Evolutionary conservation across 2,329 filamentous ascomycete genomes (phyloP).

Genomic region (Cordyceps tenuipes): DNA sequence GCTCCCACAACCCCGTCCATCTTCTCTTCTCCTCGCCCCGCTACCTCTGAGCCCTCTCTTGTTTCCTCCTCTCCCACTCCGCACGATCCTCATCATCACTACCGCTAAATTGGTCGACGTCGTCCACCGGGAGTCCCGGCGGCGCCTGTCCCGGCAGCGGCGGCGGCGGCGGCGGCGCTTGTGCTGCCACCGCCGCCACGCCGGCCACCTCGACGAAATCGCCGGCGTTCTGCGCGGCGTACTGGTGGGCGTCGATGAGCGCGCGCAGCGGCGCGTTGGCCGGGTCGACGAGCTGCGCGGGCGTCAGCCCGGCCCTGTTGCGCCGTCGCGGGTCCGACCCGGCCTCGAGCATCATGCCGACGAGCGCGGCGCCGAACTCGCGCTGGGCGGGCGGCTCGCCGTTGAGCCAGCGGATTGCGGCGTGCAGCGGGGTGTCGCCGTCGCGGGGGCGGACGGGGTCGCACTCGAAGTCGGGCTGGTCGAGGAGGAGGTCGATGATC

Average conservation of each 20-base stretch:
- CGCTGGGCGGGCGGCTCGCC: slow-evolving; percentile 53
- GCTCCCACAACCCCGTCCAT: background rate
- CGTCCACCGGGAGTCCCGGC: slow-evolving; percentile 27
- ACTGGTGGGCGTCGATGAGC: slow-evolving; percentile 63
- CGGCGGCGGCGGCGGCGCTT: background rate
- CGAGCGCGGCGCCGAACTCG: slow-evolving; percentile 55
- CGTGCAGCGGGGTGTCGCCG: slow-evolving; percentile 71
- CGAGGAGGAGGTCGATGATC: slow-evolving; percentile 71
- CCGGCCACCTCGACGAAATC: slow-evolving; percentile 41
- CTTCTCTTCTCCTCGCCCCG: background rate
- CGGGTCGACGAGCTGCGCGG: slow-evolving; percentile 66
- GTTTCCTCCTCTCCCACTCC: slow-evolving; percentile 48
- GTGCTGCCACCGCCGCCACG: slow-evolving; percentile 12
- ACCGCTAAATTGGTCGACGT: slow-evolving; percentile 54
- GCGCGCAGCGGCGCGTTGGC: slow-evolving; percentile 52
- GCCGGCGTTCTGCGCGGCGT: slow-evolving; percentile 48
- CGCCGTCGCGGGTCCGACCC: slow-evolving; percentile 50
- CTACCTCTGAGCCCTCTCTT: slow-evolving; percentile 27
- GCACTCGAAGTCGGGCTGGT: slow-evolving; percentile 79
- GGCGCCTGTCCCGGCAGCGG: slow-evolving; percentile 13
- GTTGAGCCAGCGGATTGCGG: slow-evolving; percentile 71
- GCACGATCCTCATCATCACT: slow-evolving; percentile 57
- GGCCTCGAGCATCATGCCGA: slow-evolving; percentile 77
- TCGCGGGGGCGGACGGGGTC: slow-evolving; percentile 66
- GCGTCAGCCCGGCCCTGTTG: slow-evolving; percentile 67